Evolutionary conservation across 2,329 filamentous ascomycete genomes (phyloP).

Genomic region (Colletotrichum sp.): DNA sequence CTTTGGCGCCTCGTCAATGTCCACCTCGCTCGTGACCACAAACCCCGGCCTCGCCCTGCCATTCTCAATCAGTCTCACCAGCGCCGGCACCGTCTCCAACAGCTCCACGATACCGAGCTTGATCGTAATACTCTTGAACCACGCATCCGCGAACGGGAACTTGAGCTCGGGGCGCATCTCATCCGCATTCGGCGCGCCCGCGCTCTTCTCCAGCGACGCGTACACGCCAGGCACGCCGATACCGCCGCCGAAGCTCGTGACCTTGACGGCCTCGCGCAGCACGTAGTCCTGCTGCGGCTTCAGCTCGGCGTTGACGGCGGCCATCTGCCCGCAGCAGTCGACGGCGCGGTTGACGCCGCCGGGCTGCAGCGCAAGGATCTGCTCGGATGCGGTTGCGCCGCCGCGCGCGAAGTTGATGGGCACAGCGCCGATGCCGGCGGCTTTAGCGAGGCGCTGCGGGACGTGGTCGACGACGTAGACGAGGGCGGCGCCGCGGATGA

Average conservation of each 20-base stretch:
- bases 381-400: conserved; percentile 12
- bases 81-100: conserved; percentile 8
- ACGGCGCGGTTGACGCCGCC: conserved; percentile 23
- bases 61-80: conserved; percentile 27
- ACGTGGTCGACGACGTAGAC: conserved; percentile 28
- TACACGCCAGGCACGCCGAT: conserved; percentile 28
- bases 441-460: conserved; percentile 22
- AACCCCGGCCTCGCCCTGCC: conserved; percentile 30
- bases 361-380: conserved; percentile 22
- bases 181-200: conserved; percentile 18
- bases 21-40: conserved; percentile 27
- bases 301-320: conserved; percentile 20
- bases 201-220: not conserved
- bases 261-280: conserved; percentile 20
- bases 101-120: conserved; percentile 13
- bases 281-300: conserved; percentile 22
- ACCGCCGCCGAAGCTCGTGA: conserved; percentile 22
- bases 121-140: conserved; percentile 18
- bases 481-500: conserved; percentile 25
- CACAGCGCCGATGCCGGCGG: conserved; percentile 23
- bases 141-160: conserved; percentile 24
- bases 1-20: conserved; percentile 31
- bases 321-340: conserved; percentile 25
- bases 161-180: conserved; percentile 4
- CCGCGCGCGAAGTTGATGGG: conserved; percentile 25